Evolutionary conservation across 495 filamentous ascomycete genomes (phyloP), one percentile per base, ranked within the genome.

Genomic region (Xylaria sp.): DNA sequence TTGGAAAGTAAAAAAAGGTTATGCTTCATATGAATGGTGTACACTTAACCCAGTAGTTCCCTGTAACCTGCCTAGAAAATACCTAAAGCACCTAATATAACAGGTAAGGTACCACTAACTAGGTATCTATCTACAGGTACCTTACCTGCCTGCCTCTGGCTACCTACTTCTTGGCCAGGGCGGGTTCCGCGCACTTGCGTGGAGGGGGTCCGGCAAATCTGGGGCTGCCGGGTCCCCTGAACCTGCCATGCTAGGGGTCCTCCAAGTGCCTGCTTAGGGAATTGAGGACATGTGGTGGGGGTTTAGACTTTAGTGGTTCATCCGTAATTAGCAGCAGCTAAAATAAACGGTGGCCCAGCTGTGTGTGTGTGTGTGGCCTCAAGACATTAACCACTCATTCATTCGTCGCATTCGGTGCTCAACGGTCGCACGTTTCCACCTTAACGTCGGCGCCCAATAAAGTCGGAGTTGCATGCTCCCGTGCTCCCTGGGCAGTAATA

Each of bases 381-480:
- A 37, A 59, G 57, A 40, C 33, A 59, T 59, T 67, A 50, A 46
- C 31, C 63, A 35, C 63, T 66, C 63, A 37, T 33, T 46, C 43
- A 66, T 66, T 66, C 43, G 63, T 66, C 63, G 63, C 63, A 66
- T 53, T 52, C 29, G 11, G 26, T 64, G n/a, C 33, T 62, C 59
- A 21, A 62, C 59, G 61, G 29, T 52, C 62, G 43, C 29, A 46
- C 62, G 52, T 33, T 65, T 65, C 52, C 52, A 55, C 52, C 26
- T 1, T 43, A 4, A 14, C 35, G 17, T 41, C 9, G 55, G 21
- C 35, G 29, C 17, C 59, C 59, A 62, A 61, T 40, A 61, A 37
- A 40, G 35, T 24, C 58, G n/a, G n/a, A 61, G 9, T 61, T 24
- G 58, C 19, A 24, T 37, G 58, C 58, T 61, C 53, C 26, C 19